Conservation (phyloP, 805 yeast species). For the Blastobotrys peoriensis region DNA sequence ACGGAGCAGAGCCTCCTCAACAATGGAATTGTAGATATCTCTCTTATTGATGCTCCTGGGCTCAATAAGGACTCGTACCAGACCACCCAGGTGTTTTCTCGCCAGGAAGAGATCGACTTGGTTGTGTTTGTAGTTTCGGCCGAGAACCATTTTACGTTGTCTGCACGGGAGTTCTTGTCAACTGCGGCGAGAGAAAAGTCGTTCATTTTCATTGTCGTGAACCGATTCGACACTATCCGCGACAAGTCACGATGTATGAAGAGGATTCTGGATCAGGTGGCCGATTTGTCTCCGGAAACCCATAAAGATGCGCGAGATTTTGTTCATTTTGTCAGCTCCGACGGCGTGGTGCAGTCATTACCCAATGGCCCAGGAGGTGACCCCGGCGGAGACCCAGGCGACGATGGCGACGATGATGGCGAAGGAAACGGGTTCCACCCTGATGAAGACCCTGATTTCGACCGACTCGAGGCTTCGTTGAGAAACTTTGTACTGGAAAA, state of each 20-base stretch:
- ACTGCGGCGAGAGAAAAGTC: constrained; percentile 89
- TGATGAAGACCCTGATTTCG: constrained; percentile 45
- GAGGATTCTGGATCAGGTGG: constrained; percentile 78
- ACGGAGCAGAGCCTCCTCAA: constrained; percentile 63
- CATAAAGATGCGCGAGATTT: constrained; percentile 83
- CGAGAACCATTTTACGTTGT: constrained; percentile 89
- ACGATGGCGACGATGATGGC: constrained; percentile 25
- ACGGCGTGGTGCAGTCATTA: constrained; percentile 36
- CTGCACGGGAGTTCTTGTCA: constrained; percentile 89
- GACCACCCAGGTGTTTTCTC: constrained; percentile 89
- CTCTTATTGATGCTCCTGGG: constrained; percentile 96
- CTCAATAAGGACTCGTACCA: constrained; percentile 87
- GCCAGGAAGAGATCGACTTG: constrained; percentile 95
- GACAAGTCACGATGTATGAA: constrained; percentile 75
- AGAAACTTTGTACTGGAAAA: constrained; percentile 84
- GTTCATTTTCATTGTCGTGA: constrained; percentile 88
- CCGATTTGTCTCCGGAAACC: constrained; percentile 82
- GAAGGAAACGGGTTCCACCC: constrained; percentile 21
- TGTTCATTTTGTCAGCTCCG: constrained; percentile 84
- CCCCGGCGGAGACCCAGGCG: constrained; percentile 36
- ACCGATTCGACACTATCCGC: constrained; percentile 79
- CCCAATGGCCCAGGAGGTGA: constrained; percentile 36
- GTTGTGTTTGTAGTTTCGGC: constrained; percentile 96
- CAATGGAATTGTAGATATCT: constrained; percentile 89
- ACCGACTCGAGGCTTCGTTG: constrained; percentile 74